phyloP scores from a whole-genome alignment of 2,329 filamentous ascomycete genomes.

The Xylariaceae sp. region DNA sequence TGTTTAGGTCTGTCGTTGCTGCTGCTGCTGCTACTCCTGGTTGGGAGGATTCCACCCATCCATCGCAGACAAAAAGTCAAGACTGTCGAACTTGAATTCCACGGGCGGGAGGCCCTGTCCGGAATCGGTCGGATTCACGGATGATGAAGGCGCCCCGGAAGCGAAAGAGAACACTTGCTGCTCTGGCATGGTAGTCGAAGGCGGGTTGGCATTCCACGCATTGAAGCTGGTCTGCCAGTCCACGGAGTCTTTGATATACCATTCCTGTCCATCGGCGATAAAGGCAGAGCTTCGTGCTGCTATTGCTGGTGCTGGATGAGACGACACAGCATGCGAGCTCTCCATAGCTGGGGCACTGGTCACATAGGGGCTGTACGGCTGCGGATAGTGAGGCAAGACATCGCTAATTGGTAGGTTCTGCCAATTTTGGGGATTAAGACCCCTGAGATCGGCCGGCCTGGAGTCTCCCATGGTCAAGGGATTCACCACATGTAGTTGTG shows the following conservation, averaged over 20 bases:
- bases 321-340: slow-evolving; percentile 13
- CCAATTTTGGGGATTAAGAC: slow-evolving; percentile 24
- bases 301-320: slow-evolving; percentile 24
- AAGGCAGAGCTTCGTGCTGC: slow-evolving; percentile 32
- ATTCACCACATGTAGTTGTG: slow-evolving; percentile 21
- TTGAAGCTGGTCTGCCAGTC: slow-evolving; percentile 56
- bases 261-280: slow-evolving; percentile 49
- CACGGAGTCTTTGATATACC: slow-evolving; percentile 53
- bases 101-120: slow-evolving; percentile 21
- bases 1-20: no score
- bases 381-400: slow-evolving; percentile 29
- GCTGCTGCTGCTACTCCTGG: slow-evolving; percentile 20
- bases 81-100: slow-evolving; percentile 29
- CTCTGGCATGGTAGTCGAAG: slow-evolving; percentile 30
- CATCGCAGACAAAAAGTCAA: slow-evolving; percentile 28
- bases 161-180: slow-evolving; percentile 32
- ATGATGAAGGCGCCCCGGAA: slow-evolving; percentile 17
- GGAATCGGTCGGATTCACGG: slow-evolving; percentile 12
- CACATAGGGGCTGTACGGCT: slow-evolving; percentile 25
- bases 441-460: slow-evolving; percentile 19
- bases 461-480: slow-evolving; percentile 23
- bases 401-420: slow-evolving; percentile 25
- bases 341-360: slow-evolving; percentile 18
- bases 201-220: slow-evolving; percentile 38
- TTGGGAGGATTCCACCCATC: slow-evolving; percentile 30